Percentiles rank a stretch among this genome's conserved stretches.
Conservation (phyloP, 2,329 filamentous ascomycete species). For the Coleophoma crateriformis region DNA sequence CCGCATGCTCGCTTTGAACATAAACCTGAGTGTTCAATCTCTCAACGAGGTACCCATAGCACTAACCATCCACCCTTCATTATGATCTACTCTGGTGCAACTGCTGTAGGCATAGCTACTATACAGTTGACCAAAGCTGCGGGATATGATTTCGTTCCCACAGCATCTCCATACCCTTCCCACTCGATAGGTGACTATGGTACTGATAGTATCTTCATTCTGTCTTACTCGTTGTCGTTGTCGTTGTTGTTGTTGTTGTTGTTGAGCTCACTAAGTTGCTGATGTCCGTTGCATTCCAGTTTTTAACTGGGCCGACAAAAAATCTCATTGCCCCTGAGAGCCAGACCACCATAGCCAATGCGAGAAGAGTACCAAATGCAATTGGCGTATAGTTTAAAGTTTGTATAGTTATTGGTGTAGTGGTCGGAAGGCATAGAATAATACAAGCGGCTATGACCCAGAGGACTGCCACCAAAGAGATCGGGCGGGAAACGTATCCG, state of each 20-base stretch:
- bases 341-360: constrained; percentile 43
- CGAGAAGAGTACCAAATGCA: constrained; percentile 48
- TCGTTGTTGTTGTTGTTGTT: too few relatives aligned
- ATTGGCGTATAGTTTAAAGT: constrained; percentile 55
- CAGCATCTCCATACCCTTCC: constrained; percentile 40
- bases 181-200: constrained; percentile 37
- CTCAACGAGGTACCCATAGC: neutral
- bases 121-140: constrained; percentile 38
- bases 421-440: constrained; percentile 50
- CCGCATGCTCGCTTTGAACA: constrained; percentile 21
- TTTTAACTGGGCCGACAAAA: too few relatives aligned
- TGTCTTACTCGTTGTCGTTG: too few relatives aligned
- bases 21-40: constrained; percentile 18
- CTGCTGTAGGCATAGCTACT: constrained; percentile 27
- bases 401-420: constrained; percentile 49
- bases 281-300: too few relatives aligned
- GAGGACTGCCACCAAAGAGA: constrained; percentile 39
- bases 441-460: constrained; percentile 52
- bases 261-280: too few relatives aligned
- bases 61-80: neutral
- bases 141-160: constrained; percentile 31
- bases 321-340: constrained; percentile 29
- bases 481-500: constrained; percentile 34
- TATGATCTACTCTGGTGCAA: constrained; percentile 9
- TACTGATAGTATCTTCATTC: constrained; percentile 30